These are phyloP conservation scores for Pichia heedii DNA, from an alignment of 805 yeast genomes.

Conservation along the genomic window DNA sequence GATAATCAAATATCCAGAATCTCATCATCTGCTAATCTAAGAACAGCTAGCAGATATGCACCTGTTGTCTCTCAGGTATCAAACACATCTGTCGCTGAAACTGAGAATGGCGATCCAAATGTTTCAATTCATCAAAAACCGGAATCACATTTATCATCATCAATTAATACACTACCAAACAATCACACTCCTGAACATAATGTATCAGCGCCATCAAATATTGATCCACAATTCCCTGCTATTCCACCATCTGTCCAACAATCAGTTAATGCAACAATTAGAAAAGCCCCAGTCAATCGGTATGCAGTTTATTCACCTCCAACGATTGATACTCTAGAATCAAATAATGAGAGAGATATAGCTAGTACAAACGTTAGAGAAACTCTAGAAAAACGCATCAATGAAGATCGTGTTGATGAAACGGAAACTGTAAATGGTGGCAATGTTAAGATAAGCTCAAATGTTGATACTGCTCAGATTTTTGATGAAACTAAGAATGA, in stretches of 20 bases:
- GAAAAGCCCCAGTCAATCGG: background rate
- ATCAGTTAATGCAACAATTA: background rate
- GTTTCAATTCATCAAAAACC: no score
- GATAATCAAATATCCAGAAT: background rate
- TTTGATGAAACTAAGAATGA: no score
- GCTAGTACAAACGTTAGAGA: no score
- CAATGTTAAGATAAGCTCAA: no score
- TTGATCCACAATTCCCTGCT: background rate
- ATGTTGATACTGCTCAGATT: no score
- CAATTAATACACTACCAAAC: no score
- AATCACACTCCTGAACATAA: no score
- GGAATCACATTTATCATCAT: no score
- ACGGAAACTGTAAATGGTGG: background rate
- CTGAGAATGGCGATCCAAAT: no score
- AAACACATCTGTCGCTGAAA: no score
- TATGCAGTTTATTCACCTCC: background rate
- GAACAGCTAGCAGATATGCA: background rate
- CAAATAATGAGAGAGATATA: no score
- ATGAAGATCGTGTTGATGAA: background rate
- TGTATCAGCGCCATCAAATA: no score
- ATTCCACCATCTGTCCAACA: background rate
- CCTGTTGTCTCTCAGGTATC: background rate
- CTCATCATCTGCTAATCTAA: background rate
- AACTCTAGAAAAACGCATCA: background rate
- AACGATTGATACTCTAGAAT: background rate